Evolutionary conservation across 2,329 filamentous ascomycete species (phyloP).

Genomic region (Monilinia polystroma): DNA sequence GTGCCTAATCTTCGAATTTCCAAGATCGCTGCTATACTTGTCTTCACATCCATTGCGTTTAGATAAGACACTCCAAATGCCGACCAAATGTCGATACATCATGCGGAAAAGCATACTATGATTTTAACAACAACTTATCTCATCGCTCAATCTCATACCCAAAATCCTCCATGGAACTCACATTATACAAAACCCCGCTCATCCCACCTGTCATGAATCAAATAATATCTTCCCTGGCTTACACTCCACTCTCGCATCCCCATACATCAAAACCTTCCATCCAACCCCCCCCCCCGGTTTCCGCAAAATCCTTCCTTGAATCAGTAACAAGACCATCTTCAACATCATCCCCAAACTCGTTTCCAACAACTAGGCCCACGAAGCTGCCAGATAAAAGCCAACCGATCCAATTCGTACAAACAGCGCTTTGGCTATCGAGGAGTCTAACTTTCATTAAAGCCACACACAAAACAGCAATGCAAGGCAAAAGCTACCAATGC

Average conservation of each 20-base stretch:
- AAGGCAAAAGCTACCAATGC: no score
- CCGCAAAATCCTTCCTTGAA: slow-evolving; percentile 30
- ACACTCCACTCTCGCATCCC: slow-evolving; percentile 43
- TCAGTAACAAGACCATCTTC: slow-evolving; percentile 35
- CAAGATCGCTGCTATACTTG: no score
- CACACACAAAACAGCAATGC: no score
- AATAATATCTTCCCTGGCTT: slow-evolving; percentile 64
- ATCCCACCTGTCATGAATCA: slow-evolving; percentile 65
- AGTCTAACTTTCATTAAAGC: slow-evolving; percentile 40
- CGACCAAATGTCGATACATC: no score
- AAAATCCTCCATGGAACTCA: not conserved
- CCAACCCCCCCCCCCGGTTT: slow-evolving; percentile 58
- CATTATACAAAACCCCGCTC: slow-evolving; percentile 64
- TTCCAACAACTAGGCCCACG: slow-evolving; percentile 47
- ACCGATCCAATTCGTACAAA: slow-evolving; percentile 46
- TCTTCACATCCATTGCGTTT: no score
- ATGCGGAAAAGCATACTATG: slow-evolving; percentile 51
- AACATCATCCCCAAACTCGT: slow-evolving; percentile 28
- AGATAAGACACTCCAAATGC: no score
- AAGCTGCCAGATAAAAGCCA: slow-evolving; percentile 51
- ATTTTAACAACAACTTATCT: not conserved
- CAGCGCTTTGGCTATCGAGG: slow-evolving; percentile 49
- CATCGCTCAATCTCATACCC: not conserved
- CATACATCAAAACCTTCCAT: slow-evolving; percentile 55
- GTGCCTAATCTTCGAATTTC: no score